Conservation (phyloP, 257 asterid species). For the Solanum dulcamara region DNA sequence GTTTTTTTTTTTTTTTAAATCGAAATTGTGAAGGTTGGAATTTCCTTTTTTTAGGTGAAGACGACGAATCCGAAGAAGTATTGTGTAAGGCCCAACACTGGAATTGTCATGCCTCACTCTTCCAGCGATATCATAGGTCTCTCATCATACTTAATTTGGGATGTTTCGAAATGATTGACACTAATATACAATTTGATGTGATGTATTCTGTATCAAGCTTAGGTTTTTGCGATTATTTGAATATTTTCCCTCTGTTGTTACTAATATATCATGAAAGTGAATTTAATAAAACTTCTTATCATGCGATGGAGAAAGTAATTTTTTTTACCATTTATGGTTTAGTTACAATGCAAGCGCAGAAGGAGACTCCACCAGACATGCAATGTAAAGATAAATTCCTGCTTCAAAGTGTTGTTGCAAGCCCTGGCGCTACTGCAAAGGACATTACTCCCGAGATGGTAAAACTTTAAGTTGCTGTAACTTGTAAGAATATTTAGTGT, state of each 20-base stretch:
- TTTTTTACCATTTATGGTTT: slow-evolving; percentile 2
- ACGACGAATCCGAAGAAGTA: slow-evolving; percentile 69
- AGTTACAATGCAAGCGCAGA: slow-evolving; percentile 99
- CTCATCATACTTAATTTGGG: neutral
- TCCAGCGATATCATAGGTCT: slow-evolving; percentile 41
- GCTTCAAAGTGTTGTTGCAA: slow-evolving; percentile 63
- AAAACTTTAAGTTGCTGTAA: neutral
- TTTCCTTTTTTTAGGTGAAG: slow-evolving; percentile 39
- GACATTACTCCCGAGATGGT: slow-evolving; percentile 84
- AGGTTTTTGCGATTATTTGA: neutral
- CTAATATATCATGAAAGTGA: neutral
- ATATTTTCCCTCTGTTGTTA: neutral
- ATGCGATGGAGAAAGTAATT: neutral
- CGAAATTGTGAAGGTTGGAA: neutral
- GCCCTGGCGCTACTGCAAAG: slow-evolving; percentile 54
- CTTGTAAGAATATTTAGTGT: neutral
- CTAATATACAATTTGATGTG: neutral
- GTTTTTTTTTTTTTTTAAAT: neutral
- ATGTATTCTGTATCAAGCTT: neutral
- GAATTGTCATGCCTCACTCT: slow-evolving; percentile 45
- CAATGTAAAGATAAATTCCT: slow-evolving; percentile 94
- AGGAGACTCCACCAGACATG: slow-evolving; percentile 86
- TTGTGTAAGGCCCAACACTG: slow-evolving; percentile 65
- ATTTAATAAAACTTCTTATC: neutral
- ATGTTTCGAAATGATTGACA: neutral